A percentile compares a stretch with the other conserved stretches of the same genome.
Evolutionary conservation across 768 basidiomycete species (phyloP).

Genomic region (Termitomyces sp.): DNA sequence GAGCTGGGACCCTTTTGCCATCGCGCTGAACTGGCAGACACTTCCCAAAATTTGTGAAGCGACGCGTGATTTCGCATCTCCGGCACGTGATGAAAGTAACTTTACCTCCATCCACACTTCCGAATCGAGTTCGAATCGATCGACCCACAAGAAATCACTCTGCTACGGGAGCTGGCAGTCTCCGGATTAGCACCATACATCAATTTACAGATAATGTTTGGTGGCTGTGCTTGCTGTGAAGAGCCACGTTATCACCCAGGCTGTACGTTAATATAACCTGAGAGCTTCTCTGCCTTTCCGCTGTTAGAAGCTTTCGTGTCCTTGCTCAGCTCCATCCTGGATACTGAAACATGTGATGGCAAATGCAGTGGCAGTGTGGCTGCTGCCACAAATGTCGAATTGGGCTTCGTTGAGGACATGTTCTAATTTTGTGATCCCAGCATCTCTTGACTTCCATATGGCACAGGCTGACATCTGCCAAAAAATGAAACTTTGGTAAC

Average conservation of each 20-base stretch:
- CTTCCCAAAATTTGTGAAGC: conserved; percentile 11
- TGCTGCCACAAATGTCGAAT: background rate
- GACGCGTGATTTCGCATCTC: background rate
- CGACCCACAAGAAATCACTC: too few relatives aligned
- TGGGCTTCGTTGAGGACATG: background rate
- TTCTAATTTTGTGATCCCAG: background rate
- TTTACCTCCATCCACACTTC: background rate
- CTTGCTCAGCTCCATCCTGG: background rate
- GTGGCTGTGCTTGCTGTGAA: background rate
- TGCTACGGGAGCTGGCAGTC: too few relatives aligned
- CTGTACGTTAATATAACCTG: background rate
- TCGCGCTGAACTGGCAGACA: conserved; percentile 20
- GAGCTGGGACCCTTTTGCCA: conserved; percentile 87
- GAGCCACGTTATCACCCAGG: background rate
- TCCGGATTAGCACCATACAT: too few relatives aligned
- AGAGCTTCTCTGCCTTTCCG: background rate
- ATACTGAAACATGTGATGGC: background rate
- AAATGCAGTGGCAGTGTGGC: background rate
- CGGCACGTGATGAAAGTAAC: background rate
- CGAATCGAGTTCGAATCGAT: background rate
- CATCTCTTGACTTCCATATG: conserved; percentile 5
- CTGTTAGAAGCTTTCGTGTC: background rate
- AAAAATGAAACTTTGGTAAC: conserved; percentile 8
- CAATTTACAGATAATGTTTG: background rate
- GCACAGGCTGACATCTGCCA: conserved; percentile 8